A percentile compares a stretch with the other conserved stretches of the same genome.
Evolutionary conservation across 306 rosid species (phyloP).

Genomic region (Gleditsia sinensis): DNA sequence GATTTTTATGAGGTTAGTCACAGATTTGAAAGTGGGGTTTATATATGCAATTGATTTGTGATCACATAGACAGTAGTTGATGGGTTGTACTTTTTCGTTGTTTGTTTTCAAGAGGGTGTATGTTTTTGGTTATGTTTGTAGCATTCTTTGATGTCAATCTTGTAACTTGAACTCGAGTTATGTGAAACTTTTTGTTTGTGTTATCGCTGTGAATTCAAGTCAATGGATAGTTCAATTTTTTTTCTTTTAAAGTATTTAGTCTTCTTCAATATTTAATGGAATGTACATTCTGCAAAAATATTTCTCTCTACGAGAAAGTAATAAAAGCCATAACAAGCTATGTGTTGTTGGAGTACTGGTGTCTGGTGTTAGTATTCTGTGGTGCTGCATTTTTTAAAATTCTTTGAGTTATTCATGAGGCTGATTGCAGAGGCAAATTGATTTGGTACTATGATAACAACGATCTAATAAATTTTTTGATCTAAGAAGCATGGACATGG

Average conservation of each 20-base stretch:
- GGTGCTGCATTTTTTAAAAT: not conserved
- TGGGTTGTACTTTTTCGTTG: conserved; percentile 35
- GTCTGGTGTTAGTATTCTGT: not conserved
- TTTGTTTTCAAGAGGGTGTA: not conserved
- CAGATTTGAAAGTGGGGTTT: conserved; percentile 78
- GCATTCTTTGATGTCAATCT: conserved; percentile 4
- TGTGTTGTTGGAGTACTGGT: not conserved
- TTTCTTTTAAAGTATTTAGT: not conserved
- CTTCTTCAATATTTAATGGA: not conserved
- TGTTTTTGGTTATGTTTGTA: not conserved
- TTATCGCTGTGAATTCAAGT: not conserved
- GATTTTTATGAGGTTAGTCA: conserved; percentile 90
- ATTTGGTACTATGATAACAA: not conserved
- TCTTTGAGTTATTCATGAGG: not conserved
- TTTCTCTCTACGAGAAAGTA: not conserved
- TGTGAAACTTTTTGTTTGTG: not conserved
- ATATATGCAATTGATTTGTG: conserved; percentile 72
- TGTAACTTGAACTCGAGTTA: conserved; percentile 10
- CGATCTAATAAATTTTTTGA: not conserved
- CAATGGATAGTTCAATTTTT: not conserved
- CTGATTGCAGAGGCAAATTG: not conserved
- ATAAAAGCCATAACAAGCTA: not conserved
- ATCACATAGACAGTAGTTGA: conserved; percentile 34
- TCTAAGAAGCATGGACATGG: too few species aligned
- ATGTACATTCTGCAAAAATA: not conserved